A percentile compares a stretch with the other conserved stretches of the same genome.
These are phyloP conservation scores for Lactifluus subvellereus DNA, from an alignment of 768 basidiomycete genomes.

Conservation along the genomic window DNA sequence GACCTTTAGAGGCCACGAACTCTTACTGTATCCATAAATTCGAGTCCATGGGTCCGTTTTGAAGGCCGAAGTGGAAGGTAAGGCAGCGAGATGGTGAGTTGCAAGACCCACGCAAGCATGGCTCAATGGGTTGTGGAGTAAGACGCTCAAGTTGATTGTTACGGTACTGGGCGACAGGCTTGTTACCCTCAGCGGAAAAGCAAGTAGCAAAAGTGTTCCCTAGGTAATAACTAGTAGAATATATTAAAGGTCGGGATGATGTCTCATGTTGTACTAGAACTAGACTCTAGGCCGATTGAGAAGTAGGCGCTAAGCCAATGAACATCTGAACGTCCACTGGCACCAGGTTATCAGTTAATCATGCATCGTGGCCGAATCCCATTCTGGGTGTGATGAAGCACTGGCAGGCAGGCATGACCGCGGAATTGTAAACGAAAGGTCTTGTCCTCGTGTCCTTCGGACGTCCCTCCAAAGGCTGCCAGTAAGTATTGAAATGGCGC, in stretches of 20 bases:
- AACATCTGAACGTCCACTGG: neutral
- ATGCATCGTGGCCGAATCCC: neutral
- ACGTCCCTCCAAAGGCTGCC: neutral
- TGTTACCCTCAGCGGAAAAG: neutral
- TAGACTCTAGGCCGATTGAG: neutral
- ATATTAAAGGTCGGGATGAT: neutral
- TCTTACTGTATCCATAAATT: neutral
- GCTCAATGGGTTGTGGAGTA: conserved; percentile 8
- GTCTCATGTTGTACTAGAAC: neutral
- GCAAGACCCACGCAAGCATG: neutral
- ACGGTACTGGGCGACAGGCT: neutral
- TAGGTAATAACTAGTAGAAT: neutral
- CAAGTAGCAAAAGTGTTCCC: neutral
- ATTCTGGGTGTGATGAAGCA: too few relatives aligned
- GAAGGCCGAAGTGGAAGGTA: neutral
- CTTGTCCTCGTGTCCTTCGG: neutral
- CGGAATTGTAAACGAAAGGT: neutral
- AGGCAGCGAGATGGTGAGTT: neutral
- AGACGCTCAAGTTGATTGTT: neutral
- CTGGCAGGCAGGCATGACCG: neutral
- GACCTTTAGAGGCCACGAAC: neutral
- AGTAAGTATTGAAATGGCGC: neutral
- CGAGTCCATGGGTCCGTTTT: neutral
- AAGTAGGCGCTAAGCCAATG: neutral
- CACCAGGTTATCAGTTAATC: neutral